phyloP scores from a whole-genome alignment of 768 basidiomycete species.

The Tephrocybe sp. region DNA sequence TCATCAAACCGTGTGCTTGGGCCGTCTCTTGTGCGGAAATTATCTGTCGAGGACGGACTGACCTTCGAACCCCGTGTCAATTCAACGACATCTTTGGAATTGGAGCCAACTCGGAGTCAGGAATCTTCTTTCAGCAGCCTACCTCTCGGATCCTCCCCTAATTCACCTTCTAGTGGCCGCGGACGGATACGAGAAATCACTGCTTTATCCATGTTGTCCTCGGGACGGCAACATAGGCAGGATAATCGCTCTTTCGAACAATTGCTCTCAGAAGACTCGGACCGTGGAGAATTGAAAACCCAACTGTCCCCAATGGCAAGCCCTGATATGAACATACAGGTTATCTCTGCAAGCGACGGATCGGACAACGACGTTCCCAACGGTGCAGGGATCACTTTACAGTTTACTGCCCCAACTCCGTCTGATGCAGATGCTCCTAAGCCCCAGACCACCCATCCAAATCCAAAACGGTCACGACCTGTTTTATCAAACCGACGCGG shows the following conservation, averaged over 20 bases:
- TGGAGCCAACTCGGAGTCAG: constrained; percentile 41
- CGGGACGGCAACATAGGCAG: background rate
- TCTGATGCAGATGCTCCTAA: constrained; percentile 7
- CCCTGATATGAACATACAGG: constrained; percentile 8
- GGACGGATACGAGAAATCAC: constrained; percentile 1
- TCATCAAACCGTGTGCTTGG: constrained; percentile 40
- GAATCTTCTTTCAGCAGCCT: constrained; percentile 47
- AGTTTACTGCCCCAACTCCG: constrained; percentile 10
- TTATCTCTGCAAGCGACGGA: constrained; percentile 8
- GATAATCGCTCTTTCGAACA: background rate
- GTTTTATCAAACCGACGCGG: constrained; percentile 27
- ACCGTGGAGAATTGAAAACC: background rate
- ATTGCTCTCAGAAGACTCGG: constrained; percentile 8
- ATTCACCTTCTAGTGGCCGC: constrained; percentile 4
- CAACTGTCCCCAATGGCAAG: constrained; percentile 1
- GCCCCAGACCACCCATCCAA: background rate
- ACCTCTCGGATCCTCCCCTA: constrained; percentile 26
- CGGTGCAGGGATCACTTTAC: constrained; percentile 10
- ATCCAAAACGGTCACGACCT: constrained; percentile 29
- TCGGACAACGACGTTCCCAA: constrained; percentile 6
- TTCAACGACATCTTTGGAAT: constrained; percentile 44
- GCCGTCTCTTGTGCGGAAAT: constrained; percentile 36
- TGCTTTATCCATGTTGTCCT: background rate
- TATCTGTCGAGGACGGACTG: constrained; percentile 46
- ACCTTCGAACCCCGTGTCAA: constrained; percentile 61